A percentile compares a stretch with the other conserved stretches of the same genome.
Evolutionary conservation across 768 basidiomycete species (phyloP).

Genomic region (Stropharia rugosoannulata): DNA sequence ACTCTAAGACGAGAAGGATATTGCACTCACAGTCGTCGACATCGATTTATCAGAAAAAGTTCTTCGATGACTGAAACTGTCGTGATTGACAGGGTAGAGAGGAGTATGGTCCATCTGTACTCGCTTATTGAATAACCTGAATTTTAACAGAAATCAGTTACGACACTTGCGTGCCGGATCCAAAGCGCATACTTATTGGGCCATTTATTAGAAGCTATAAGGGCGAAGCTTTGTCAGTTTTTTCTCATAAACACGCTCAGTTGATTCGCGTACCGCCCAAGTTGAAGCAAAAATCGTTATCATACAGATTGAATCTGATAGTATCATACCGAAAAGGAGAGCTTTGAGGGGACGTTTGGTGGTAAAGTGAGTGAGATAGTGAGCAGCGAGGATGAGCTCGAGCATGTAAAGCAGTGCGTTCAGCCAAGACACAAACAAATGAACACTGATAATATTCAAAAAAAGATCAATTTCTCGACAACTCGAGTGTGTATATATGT

Average conservation of each 20-base stretch:
- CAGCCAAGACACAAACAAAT: constrained; percentile 22
- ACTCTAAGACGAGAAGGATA: background rate
- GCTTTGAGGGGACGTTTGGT: constrained; percentile 13
- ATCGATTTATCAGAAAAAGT: constrained; percentile 22
- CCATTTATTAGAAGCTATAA: constrained; percentile 16
- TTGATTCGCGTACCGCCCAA: constrained; percentile 20
- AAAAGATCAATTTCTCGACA: background rate
- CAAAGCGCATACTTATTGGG: constrained; percentile 7
- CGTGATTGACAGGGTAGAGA: constrained; percentile 18
- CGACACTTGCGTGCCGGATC: background rate
- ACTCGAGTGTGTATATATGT: background rate
- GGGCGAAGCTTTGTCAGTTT: background rate
- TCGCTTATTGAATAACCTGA: constrained; percentile 15
- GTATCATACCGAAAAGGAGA: constrained; percentile 16
- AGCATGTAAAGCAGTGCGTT: constrained; percentile 21
- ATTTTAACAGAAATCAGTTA: background rate
- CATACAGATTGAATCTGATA: constrained; percentile 19
- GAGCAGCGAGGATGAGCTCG: constrained; percentile 20
- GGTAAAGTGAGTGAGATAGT: constrained; percentile 21
- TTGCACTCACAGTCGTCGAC: constrained; percentile 16
- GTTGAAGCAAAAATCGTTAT: constrained; percentile 18
- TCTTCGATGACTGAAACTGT: constrained; percentile 18
- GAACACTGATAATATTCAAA: constrained; percentile 7
- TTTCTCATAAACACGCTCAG: background rate
- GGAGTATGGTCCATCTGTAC: constrained; percentile 16